These are phyloP conservation scores for Dissoconium aciculare DNA, from an alignment of 2,329 filamentous ascomycete species.

Conservation along the genomic window DNA sequence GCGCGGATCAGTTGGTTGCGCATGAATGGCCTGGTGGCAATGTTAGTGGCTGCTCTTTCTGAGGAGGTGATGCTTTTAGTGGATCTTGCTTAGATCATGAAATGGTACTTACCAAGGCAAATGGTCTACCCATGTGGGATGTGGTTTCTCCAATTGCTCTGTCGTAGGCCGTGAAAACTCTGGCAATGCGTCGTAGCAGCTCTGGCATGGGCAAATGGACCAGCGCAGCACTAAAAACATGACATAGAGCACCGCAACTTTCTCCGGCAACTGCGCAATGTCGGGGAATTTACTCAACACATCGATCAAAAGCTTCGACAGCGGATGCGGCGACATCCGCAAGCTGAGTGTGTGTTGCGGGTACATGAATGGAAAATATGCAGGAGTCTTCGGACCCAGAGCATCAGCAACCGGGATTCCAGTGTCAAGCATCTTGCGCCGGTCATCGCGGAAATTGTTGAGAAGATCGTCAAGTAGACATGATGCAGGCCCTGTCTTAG, in stretches of 20 bases:
- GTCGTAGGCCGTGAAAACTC: slow-evolving; percentile 54
- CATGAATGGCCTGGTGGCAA: slow-evolving; percentile 44
- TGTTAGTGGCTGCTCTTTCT: slow-evolving; percentile 1
- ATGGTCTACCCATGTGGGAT: slow-evolving; percentile 73
- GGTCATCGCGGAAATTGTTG: slow-evolving; percentile 60
- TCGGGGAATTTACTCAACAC: slow-evolving; percentile 73
- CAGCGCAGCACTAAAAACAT: slow-evolving; percentile 79
- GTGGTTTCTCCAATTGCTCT: slow-evolving; percentile 49
- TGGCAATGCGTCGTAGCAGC: slow-evolving; percentile 66
- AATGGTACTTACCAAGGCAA: slow-evolving; percentile 46
- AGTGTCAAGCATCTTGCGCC: slow-evolving; percentile 49
- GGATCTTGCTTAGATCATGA: too few species aligned
- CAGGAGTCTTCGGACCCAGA: slow-evolving; percentile 64
- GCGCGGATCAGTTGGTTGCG: slow-evolving; percentile 44
- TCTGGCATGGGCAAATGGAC: slow-evolving; percentile 63
- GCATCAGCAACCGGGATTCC: slow-evolving; percentile 51
- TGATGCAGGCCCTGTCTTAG: slow-evolving; percentile 48
- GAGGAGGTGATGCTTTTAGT: neutral
- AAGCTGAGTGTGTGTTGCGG: slow-evolving; percentile 31
- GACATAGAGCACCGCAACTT: slow-evolving; percentile 64
- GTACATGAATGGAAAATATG: slow-evolving; percentile 63
- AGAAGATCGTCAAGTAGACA: slow-evolving; percentile 69
- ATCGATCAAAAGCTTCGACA: slow-evolving; percentile 75
- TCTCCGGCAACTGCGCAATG: slow-evolving; percentile 63
- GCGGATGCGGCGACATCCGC: slow-evolving; percentile 43